phyloP scores from a whole-genome alignment of 2,329 filamentous ascomycete genomes.

The Alternaria ethzedia region DNA sequence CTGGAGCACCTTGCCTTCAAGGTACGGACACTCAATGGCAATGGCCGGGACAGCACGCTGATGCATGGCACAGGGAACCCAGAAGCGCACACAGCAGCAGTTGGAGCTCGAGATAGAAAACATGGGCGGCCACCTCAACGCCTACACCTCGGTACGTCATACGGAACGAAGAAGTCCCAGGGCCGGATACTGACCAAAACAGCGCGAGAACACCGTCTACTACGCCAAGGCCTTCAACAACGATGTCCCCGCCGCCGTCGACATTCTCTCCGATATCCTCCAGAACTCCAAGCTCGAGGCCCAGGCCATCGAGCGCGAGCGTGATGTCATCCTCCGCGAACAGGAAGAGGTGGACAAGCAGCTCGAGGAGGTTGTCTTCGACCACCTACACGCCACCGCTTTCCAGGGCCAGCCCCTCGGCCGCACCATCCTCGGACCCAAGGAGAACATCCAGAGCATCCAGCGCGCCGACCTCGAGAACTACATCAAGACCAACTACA shows the following conservation, averaged over 20 bases:
- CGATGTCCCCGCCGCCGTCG: conserved; percentile 93
- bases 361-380: conserved; percentile 98
- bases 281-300: conserved; percentile 99
- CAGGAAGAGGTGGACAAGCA: conserved; percentile 99
- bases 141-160: conserved; percentile 90
- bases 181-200: conserved; percentile 48
- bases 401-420: conserved; percentile 96
- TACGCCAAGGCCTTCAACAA: conserved; percentile 99
- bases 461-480: conserved; percentile 85
- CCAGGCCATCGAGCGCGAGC: conserved; percentile 92
- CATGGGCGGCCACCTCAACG: conserved; percentile 99
- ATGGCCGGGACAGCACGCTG: conserved; percentile 26
- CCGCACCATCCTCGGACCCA: conserved; percentile 95
- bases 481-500: conserved; percentile 99
- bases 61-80: conserved; percentile 71
- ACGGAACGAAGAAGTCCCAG: neutral
- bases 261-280: conserved; percentile 98
- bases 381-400: conserved; percentile 97
- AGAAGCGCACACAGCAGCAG: conserved; percentile 94
- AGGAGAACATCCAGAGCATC: conserved; percentile 98
- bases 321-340: conserved; percentile 97
- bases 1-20: conserved; percentile 99
- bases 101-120: conserved; percentile 99
- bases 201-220: conserved; percentile 99
- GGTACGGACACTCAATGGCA: conserved; percentile 59